phyloP scores from a whole-genome alignment of 2,329 filamentous ascomycete genomes.

The Sclerotinia borealis region DNA sequence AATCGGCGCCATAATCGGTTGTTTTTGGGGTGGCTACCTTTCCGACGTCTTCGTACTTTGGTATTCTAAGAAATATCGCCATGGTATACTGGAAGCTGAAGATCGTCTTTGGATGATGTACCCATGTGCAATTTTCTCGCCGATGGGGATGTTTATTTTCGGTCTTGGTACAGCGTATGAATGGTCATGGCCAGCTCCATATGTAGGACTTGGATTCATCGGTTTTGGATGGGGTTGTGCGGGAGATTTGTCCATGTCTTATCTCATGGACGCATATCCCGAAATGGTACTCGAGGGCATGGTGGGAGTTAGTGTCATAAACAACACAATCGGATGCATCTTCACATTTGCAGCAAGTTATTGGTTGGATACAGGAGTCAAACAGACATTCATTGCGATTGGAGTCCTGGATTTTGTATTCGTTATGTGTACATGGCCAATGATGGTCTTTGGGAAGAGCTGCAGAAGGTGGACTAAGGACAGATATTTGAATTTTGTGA shows the following conservation, averaged over 20 bases:
- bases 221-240: conserved; percentile 55
- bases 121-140: conserved; percentile 31
- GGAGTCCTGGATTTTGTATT: conserved; percentile 46
- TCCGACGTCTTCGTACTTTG: conserved; percentile 50
- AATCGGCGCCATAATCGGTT: conserved; percentile 49
- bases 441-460: conserved; percentile 49
- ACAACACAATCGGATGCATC: conserved; percentile 48
- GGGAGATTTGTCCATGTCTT: conserved; percentile 49
- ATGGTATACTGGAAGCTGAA: conserved; percentile 37
- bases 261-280: conserved; percentile 50
- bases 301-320: conserved; percentile 52
- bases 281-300: conserved; percentile 53
- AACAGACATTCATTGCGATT: conserved; percentile 46
- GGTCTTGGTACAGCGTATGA: conserved; percentile 37
- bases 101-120: conserved; percentile 34
- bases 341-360: conserved; percentile 46
- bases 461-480: conserved; percentile 42
- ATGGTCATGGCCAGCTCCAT: conserved; percentile 48
- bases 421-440: conserved; percentile 45
- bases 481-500: conserved; percentile 42
- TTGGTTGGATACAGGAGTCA: conserved; percentile 44
- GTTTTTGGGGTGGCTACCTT: conserved; percentile 51
- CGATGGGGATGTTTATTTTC: conserved; percentile 38
- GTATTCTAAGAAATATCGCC: conserved; percentile 29
- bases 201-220: conserved; percentile 50